Percentiles rank a stretch among this genome's conserved stretches.
phyloP scores from a whole-genome alignment of 2,329 filamentous ascomycete genomes.

The Stagonosporopsis cucurbitacearum region DNA sequence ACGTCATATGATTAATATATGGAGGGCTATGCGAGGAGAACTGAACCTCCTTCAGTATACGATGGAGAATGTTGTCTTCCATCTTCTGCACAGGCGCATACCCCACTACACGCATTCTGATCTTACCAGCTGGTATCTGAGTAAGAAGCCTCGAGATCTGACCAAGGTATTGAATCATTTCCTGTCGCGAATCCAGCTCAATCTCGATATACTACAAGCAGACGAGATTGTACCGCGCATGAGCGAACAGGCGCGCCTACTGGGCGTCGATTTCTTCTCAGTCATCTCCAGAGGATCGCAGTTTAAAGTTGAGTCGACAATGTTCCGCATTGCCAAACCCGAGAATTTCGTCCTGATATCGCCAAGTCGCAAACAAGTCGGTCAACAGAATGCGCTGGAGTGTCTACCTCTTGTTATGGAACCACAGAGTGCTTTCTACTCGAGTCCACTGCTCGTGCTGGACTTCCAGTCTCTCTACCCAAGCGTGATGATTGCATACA shows the following conservation, averaged over 20 bases:
- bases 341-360: conserved; percentile 93
- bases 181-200: conserved; percentile 73
- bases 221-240: conserved; percentile 90
- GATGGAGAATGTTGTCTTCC: conserved; percentile 94
- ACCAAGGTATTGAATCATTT: conserved; percentile 81
- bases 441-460: conserved; percentile 83
- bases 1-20: conserved; percentile 95
- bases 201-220: conserved; percentile 88
- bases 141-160: conserved; percentile 71
- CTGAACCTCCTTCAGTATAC: conserved; percentile 92
- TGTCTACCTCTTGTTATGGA: conserved; percentile 97
- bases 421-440: conserved; percentile 93
- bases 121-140: conserved; percentile 82
- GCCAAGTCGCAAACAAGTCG: conserved; percentile 89
- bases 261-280: conserved; percentile 96
- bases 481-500: conserved; percentile 98
- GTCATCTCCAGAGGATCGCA: conserved; percentile 95
- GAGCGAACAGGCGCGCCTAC: conserved; percentile 89
- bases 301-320: conserved; percentile 97
- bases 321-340: conserved; percentile 98
- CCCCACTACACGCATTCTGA: conserved; percentile 84
- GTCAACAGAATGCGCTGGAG: conserved; percentile 90
- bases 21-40: conserved; percentile 94
- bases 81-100: conserved; percentile 83
- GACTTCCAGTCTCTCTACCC: conserved; percentile 98